These are phyloP conservation scores for Aspergillus ochraceus DNA, from an alignment of 2,329 filamentous ascomycete genomes.

Conservation along the genomic window DNA sequence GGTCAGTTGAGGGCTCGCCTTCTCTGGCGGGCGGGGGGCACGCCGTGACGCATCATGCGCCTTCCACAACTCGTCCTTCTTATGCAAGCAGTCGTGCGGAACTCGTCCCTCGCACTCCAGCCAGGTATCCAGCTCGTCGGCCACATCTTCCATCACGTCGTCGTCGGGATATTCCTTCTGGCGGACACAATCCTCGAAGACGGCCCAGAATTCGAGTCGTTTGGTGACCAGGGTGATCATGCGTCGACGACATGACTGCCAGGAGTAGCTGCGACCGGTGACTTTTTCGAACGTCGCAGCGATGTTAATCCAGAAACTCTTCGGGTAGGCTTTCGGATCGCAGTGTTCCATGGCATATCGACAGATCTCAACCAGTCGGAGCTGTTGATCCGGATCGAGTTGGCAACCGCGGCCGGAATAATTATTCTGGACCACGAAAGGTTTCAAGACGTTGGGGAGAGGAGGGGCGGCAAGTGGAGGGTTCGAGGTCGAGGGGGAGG, in stretches of 20 bases:
- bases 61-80: background rate
- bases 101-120: conserved; percentile 1
- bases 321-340: conserved; percentile 15
- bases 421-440: background rate
- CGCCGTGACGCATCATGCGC: background rate
- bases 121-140: background rate
- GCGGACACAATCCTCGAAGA: background rate
- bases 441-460: background rate
- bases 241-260: conserved; percentile 29
- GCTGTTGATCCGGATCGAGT: conserved; percentile 18
- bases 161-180: background rate
- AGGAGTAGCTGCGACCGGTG: conserved; percentile 27
- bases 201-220: conserved; percentile 10
- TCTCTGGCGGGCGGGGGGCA: background rate
- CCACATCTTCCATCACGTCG: background rate
- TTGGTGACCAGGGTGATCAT: conserved; percentile 20
- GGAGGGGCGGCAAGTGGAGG: background rate
- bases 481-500: background rate
- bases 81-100: background rate
- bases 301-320: conserved; percentile 25
- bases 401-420: conserved; percentile 2
- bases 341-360: conserved; percentile 15
- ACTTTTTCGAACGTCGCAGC: conserved; percentile 12
- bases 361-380: conserved; percentile 19
- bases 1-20: background rate